Evolutionary conservation across 1,139 yeast genomes (phyloP), one percentile per base, ranked within the genome.

Genomic region (Blastobotrys ciferrii): DNA sequence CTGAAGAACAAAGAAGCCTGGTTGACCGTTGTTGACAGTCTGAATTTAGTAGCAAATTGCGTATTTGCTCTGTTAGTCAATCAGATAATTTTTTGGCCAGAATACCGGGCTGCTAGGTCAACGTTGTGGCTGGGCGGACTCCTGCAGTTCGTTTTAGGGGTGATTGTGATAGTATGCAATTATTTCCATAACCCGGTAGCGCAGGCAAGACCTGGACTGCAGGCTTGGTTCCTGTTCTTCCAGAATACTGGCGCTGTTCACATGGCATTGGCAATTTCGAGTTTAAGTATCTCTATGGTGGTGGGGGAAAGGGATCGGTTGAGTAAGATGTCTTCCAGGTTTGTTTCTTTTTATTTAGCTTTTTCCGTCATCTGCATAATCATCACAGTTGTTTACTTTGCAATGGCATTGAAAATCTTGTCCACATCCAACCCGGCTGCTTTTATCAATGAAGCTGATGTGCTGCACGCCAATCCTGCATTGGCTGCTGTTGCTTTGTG

Each of bases 251-350:
- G 61, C n/a, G 39, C 56, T 30, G 40, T 59, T 6, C 32, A 55
- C 4, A 48, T 56, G 1, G 57, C 56, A 31, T 20, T 57, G 7
- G 57, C 62, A 2, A 56, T 63, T 25, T 46, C 62, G 17, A 67
- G 67, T 4, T 38, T 62, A 15, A 58, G 53, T 4, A 45, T 62
- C 9, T 54, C 61, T 15, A 32, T 58, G 18, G 50, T 55, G 4
- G 49, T 61, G 3, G 54, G 58, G 13, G 65, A 63, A 7, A 45
- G 49, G 14, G 60, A 64, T 46, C 59, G 69, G 2, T 49, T 65
- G 18, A 56, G 57, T 33, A 53, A 48, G 18, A 48, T 58, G 2
- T 51, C 63, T 1, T 43, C 57, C 5, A 49, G 58, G 14, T 43
- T 59, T 23, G 48, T 61, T 12, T 44, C 49, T 14, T 60, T 56